These are phyloP conservation scores for Papiliotrema fonsecae DNA, from an alignment of 1,284 basidiomycete genomes.

Conservation along the genomic window DNA sequence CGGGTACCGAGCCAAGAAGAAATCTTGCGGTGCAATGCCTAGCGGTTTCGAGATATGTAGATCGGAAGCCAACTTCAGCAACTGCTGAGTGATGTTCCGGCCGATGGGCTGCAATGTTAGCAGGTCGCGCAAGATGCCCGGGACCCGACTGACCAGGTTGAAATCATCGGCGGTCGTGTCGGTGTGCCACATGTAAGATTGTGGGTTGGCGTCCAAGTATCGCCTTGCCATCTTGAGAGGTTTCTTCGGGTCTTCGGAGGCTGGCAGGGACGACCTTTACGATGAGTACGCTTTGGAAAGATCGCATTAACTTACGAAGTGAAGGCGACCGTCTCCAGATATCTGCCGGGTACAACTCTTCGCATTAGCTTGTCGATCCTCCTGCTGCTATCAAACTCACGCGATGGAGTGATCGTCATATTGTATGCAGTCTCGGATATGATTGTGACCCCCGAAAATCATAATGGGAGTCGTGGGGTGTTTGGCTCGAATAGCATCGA, in stretches of 20 bases:
- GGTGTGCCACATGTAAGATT: conserved; percentile 45
- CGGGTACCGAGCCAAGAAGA: conserved; percentile 60
- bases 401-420: conserved; percentile 45
- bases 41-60: conserved; percentile 49
- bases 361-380: conserved; percentile 19
- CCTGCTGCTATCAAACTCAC: conserved; percentile 55
- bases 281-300: conserved; percentile 2
- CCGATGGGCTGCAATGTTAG: conserved; percentile 27
- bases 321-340: conserved; percentile 78
- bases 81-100: conserved; percentile 27
- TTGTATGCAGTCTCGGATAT: conserved; percentile 69
- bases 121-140: not conserved
- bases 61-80: conserved; percentile 26
- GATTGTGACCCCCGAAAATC: conserved; percentile 72
- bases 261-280: conserved; percentile 30
- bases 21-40: conserved; percentile 69
- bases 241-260: conserved; percentile 13
- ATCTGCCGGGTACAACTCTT: conserved; percentile 69
- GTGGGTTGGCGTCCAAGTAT: conserved; percentile 51
- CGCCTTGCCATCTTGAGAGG: conserved; percentile 44
- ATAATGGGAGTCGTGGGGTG: conserved; percentile 71
- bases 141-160: conserved; percentile 27
- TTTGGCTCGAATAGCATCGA: conserved; percentile 64
- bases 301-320: conserved; percentile 38
- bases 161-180: conserved; percentile 29